phyloP scores from a whole-genome alignment of 345 rosid genomes.

The Rhodamnia rubescens region DNA sequence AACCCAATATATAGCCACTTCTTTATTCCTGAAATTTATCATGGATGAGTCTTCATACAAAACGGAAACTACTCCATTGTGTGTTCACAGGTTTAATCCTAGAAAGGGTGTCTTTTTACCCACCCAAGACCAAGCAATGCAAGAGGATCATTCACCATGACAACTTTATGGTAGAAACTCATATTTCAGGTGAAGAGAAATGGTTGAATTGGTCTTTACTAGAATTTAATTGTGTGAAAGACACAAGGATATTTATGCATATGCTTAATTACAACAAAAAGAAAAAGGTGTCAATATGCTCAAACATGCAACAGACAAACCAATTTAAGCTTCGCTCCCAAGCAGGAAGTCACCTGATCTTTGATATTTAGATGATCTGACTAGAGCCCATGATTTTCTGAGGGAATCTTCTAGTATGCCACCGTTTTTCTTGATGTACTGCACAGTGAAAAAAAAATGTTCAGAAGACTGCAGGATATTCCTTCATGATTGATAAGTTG shows the following conservation, averaged over 20 bases:
- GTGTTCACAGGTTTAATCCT: neutral
- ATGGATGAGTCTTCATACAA: neutral
- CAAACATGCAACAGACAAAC: neutral
- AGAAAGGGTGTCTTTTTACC: neutral
- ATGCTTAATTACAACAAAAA: neutral
- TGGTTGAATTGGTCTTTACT: neutral
- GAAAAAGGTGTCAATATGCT: neutral
- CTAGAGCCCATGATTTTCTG: conserved; percentile 60
- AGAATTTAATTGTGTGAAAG: neutral
- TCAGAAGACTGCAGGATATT: neutral
- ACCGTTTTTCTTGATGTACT: conserved; percentile 78
- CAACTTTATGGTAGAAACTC: neutral
- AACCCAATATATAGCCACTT: neutral
- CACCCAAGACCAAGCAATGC: neutral
- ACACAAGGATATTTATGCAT: neutral
- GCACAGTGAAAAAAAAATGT: conserved; percentile 9
- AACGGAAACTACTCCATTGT: neutral
- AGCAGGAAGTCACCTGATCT: conserved; percentile 18
- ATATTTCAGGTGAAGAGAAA: neutral
- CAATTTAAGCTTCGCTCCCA: neutral
- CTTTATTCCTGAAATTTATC: neutral
- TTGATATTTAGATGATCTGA: conserved; percentile 25
- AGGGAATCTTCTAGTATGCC: conserved; percentile 61
- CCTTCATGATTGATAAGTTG: neutral
- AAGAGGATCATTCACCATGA: neutral